phyloP scores from a whole-genome alignment of 1,284 basidiomycete genomes.

The Ganoderma boninense region DNA sequence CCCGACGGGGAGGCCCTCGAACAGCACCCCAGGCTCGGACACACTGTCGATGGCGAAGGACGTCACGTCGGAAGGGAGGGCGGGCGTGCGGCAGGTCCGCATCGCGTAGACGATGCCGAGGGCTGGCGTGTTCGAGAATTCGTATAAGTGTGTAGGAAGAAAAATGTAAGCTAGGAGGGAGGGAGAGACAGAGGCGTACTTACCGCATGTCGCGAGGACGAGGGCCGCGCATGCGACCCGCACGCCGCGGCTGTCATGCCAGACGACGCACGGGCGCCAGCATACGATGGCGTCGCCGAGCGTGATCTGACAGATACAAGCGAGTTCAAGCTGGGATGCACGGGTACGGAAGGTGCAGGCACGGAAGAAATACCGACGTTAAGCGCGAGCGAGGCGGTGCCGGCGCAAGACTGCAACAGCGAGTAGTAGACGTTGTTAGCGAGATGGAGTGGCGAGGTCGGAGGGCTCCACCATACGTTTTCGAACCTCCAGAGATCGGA shows the following conservation, averaged over 20 bases:
- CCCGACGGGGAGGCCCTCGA: neutral
- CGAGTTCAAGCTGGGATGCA: too few species aligned
- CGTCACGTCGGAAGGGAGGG: too few species aligned
- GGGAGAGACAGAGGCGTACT: neutral
- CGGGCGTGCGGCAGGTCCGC: too few species aligned
- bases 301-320: neutral
- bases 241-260: neutral
- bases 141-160: too few species aligned
- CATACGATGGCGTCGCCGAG: neutral
- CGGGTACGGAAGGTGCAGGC: neutral
- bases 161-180: too few species aligned
- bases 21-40: too few species aligned
- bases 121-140: too few species aligned
- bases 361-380: neutral
- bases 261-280: neutral
- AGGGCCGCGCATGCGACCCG: neutral
- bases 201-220: neutral
- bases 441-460: neutral
- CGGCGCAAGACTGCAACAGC: neutral
- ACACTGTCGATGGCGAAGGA: neutral
- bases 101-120: too few species aligned
- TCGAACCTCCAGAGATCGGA: neutral
- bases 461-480: neutral
- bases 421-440: too few species aligned
- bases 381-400: neutral